Conservation (phyloP, 2,329 filamentous ascomycete genomes). For the Colletotrichum sp. region DNA sequence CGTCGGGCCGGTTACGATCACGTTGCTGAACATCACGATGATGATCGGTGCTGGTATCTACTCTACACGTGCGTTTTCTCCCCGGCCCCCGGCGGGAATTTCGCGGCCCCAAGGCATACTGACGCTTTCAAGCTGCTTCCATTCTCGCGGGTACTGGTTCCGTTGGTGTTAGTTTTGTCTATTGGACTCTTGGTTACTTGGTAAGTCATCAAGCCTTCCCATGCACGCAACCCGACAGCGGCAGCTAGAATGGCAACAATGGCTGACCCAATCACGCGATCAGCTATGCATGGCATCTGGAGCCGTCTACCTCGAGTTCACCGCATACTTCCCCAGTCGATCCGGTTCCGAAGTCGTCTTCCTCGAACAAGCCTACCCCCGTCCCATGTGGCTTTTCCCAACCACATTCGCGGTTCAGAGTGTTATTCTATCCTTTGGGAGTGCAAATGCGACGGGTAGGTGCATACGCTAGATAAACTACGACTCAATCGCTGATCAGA, state of each 20-base stretch:
- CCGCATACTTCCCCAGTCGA: constrained; percentile 69
- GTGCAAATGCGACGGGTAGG: constrained; percentile 57
- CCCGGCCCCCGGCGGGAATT: too few relatives aligned
- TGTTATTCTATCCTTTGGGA: constrained; percentile 68
- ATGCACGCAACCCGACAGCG: not conserved
- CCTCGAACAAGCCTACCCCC: constrained; percentile 70
- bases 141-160: constrained; percentile 65
- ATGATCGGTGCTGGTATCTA: constrained; percentile 70
- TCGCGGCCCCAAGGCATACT: too few relatives aligned
- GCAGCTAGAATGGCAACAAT: not conserved
- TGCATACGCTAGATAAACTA: fast-evolving
- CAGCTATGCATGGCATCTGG: constrained; percentile 54
- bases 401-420: constrained; percentile 68
- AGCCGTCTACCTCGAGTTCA: constrained; percentile 67
- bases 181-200: constrained; percentile 67
- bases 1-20: constrained; percentile 59
- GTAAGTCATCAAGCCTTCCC: constrained; percentile 57
- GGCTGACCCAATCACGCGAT: constrained; percentile 33
- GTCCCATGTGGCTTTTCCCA: constrained; percentile 67
- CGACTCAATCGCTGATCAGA: not conserved
- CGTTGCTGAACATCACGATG: constrained; percentile 64
- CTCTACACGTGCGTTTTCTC: constrained; percentile 49
- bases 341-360: constrained; percentile 71
- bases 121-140: constrained; percentile 47
- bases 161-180: constrained; percentile 65